Conservation (phyloP, 2,329 filamentous ascomycete genomes). For the Hypoxylon sp. region DNA sequence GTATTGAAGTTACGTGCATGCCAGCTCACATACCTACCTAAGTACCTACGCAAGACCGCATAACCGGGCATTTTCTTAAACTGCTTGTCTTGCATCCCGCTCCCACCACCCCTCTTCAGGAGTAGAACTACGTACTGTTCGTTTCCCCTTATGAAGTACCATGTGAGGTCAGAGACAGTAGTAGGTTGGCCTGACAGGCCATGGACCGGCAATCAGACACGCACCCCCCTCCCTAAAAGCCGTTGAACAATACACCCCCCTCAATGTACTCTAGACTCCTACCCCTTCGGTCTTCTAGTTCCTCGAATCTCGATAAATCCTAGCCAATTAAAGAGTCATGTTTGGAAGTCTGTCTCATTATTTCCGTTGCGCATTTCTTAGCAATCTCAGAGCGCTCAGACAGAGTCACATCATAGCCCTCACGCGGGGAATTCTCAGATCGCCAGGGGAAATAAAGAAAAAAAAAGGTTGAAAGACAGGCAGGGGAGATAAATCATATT, state of each 20-base stretch:
- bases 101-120: conserved; percentile 42
- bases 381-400: conserved; percentile 47
- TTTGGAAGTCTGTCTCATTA: conserved; percentile 51
- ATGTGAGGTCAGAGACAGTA: conserved; percentile 48
- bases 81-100: conserved; percentile 45
- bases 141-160: conserved; percentile 49
- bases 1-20: conserved; percentile 45
- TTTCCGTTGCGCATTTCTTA: conserved; percentile 50
- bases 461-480: conserved; percentile 15
- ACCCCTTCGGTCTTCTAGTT: conserved; percentile 41
- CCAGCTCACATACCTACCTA: conserved; percentile 38
- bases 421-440: conserved; percentile 52
- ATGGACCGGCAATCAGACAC: conserved; percentile 52
- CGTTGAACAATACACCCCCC: conserved; percentile 49
- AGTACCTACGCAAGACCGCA: conserved; percentile 38
- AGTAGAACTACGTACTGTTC: conserved; percentile 42
- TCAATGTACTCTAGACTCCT: conserved; percentile 36
- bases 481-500: conserved; percentile 25
- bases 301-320: conserved; percentile 47
- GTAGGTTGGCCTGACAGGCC: conserved; percentile 32
- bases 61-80: conserved; percentile 50
- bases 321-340: conserved; percentile 48
- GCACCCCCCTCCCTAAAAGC: conserved; percentile 49
- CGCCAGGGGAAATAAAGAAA: conserved; percentile 40
- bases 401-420: conserved; percentile 46